These are phyloP conservation scores for Termitomyces sp. DNA, from an alignment of 768 basidiomycete genomes.

Conservation along the genomic window DNA sequence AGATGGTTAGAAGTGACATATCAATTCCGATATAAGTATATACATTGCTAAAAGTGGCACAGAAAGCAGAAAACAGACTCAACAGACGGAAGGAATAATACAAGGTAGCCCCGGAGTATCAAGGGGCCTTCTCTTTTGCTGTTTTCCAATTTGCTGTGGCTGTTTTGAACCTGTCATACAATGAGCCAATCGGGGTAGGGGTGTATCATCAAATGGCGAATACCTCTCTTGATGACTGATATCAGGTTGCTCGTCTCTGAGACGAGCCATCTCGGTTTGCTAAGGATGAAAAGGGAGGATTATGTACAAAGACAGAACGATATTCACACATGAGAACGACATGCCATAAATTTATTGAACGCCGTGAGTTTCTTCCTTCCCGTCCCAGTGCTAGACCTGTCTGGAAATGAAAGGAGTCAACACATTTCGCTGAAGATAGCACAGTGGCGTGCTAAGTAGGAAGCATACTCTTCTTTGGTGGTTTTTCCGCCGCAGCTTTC, in stretches of 20 bases:
- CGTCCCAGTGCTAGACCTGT: constrained; percentile 42
- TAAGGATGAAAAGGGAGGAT: constrained; percentile 20
- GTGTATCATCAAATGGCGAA: constrained; percentile 12
- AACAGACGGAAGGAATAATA: neutral
- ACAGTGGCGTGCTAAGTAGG: constrained; percentile 2
- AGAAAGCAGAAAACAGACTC: neutral
- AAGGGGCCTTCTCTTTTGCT: constrained; percentile 52
- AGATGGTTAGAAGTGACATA: neutral
- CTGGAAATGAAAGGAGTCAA: constrained; percentile 22
- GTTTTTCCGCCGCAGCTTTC: constrained; percentile 38
- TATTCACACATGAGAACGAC: constrained; percentile 2
- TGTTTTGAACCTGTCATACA: constrained; percentile 50
- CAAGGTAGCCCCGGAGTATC: neutral
- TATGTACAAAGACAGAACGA: neutral
- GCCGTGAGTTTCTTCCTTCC: constrained; percentile 59
- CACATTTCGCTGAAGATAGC: constrained; percentile 14
- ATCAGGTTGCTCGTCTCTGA: constrained; percentile 71
- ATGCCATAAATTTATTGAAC: constrained; percentile 72
- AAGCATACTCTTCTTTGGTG: constrained; percentile 51
- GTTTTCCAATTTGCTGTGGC: constrained; percentile 78
- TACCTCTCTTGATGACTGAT: constrained; percentile 72
- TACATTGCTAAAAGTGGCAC: neutral
- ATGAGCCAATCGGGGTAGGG: constrained; percentile 1
- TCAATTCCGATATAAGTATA: neutral
- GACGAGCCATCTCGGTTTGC: constrained; percentile 73